Evolutionary conservation across 2,329 filamentous ascomycete genomes (phyloP).

Genomic region (Lasiodiplodia theobromae): DNA sequence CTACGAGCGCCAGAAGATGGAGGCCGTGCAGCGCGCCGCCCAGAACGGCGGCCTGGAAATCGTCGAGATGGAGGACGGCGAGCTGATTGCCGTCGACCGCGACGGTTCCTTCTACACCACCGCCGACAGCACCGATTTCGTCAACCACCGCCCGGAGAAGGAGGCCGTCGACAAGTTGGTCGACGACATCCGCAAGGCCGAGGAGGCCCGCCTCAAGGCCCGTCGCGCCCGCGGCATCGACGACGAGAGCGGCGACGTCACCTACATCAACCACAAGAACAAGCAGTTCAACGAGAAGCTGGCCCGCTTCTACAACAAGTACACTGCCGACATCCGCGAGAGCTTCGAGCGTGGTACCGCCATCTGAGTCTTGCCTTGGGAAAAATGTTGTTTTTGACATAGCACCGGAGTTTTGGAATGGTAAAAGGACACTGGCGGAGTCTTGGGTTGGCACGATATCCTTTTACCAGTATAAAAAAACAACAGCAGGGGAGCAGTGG

Average conservation of each 20-base stretch:
- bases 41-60: slow-evolving; percentile 86
- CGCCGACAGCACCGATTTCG: slow-evolving; percentile 80
- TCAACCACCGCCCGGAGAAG: slow-evolving; percentile 85
- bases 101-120: slow-evolving; percentile 91
- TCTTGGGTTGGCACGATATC: not conserved
- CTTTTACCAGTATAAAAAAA: no score
- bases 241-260: slow-evolving; percentile 84
- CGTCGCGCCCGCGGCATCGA: slow-evolving; percentile 77
- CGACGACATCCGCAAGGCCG: slow-evolving; percentile 78
- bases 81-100: slow-evolving; percentile 91
- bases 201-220: slow-evolving; percentile 86
- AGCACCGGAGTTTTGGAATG: not conserved
- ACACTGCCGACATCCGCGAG: slow-evolving; percentile 94
- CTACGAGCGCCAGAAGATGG: slow-evolving; percentile 88
- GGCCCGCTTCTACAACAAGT: slow-evolving; percentile 96
- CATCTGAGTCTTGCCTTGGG: slow-evolving; percentile 59
- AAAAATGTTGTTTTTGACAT: not conserved
- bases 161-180: slow-evolving; percentile 89
- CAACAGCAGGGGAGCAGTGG: no score
- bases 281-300: slow-evolving; percentile 99
- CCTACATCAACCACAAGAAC: slow-evolving; percentile 78
- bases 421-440: not conserved
- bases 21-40: slow-evolving; percentile 83
- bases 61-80: slow-evolving; percentile 92
- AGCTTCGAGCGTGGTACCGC: slow-evolving; percentile 97